Base-by-base conservation (phyloP, 352 stramenopile genomes). In the Globisporangium megalacanthum region DNA sequence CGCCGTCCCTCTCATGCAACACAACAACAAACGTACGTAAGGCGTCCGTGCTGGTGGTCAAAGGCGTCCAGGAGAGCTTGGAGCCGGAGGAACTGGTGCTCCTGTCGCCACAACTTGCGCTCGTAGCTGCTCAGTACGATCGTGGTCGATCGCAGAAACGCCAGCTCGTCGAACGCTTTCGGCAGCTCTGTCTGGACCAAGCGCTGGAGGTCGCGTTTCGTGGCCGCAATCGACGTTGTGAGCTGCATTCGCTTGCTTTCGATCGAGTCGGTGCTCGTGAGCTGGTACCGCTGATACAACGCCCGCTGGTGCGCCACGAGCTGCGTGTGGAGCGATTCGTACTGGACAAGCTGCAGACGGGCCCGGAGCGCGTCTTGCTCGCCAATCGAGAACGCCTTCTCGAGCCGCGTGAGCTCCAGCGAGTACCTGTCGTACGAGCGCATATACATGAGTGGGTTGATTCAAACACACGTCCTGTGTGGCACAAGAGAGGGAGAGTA, bases 121-220 rank as follows among this genome's bases (percentile, higher is more conserved):
- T 79, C 71, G 47, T 79, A 79, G 66, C 63, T 79, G 11, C 70
- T 56, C 19, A 79, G 50, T 2, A 79, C 51, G 11, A 79, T 66
- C 10, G 50, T 73, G 19, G 71, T 77, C 1, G 68, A 69, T 37
- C 67, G 66, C 14, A 79, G 59, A 29, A 77, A 75, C 41, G 71
- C 71, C 19, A 79, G 62, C 47, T 77, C 66, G 6, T 68, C 63
- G 17, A 73, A 64, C 33, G 49, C 31, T 2, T 48, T 39, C 15
- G 61, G 60, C 3, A 79, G 55, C 13, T 66, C 33, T 6, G 61
- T 51, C 1, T 56, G 48, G 15, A 69, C 61, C 10, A 69, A 59
- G 33, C 65, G 60, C 35, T 60, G 52, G 17, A 74, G 25, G 14
- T 70, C 64, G 14, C 67, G 60, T 49, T 67, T 73, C 1, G 54